Base-by-base conservation (phyloP, 2,329 filamentous ascomycete species). In the Magnaporthiopsis rhizophila region DNA sequence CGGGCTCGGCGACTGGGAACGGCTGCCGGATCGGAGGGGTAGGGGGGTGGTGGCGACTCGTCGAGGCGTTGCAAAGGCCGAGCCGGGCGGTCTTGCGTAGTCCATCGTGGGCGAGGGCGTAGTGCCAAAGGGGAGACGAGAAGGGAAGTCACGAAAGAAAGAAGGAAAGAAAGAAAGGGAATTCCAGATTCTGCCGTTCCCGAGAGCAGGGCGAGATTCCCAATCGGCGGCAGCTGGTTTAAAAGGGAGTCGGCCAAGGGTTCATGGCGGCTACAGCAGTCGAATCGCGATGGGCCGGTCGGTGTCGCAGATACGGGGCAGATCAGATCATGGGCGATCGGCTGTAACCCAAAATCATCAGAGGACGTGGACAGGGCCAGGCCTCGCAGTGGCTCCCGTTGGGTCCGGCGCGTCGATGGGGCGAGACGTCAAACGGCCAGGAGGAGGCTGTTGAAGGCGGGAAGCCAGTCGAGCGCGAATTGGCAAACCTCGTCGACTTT, bases 21-120 rank as follows among this genome's bases (percentile, higher is more conserved):
- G 45, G 21, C 45, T 24, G 45, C 21, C 3, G 58, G 69, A 64
- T 64, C 67, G 57, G 58, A 58, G 58, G 28, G 72, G 65, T 56
- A 73, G 69, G 12, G 79, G 77, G 32, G 78, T 74, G 56, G 80
- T 81, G 64, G 72, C 70, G 65, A 71, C 66, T 65, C 72, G 69
- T 68, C 73, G 68, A 67, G 71, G 72, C 50, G 64, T 65, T 4
- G 64, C 24, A 28, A 68, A 68, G 38, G 67, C 64, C 21, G 68
- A 63, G 56, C 68, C 69, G 28, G 64, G 65, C 18, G 68, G 67
- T 62, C 66, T 69, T 30, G 70, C 62, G 65, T 62, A 62, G n/a
- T 70, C 70, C 71, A 73, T 72, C 56, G 34, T 63, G 62, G 53
- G 45, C 21, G 0, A 24, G 45, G 45, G 18, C 21, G 18, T 21